Conservation (phyloP, 306 rosid species). For the Acacia acuminata region DNA sequence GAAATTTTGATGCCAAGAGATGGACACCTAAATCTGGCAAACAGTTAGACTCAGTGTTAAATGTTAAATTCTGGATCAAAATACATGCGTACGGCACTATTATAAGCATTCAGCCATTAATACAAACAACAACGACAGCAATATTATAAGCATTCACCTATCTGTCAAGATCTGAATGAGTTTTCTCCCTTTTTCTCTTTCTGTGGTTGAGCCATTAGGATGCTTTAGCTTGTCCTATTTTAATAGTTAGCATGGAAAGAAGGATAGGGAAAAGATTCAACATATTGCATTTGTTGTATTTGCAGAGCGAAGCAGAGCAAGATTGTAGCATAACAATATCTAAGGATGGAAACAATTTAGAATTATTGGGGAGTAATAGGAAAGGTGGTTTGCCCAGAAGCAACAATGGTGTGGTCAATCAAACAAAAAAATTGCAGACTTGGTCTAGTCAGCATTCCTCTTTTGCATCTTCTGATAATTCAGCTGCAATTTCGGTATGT, state of each 20-base stretch:
- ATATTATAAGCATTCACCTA: background rate
- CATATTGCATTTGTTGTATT: conserved; percentile 33
- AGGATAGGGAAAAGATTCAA: background rate
- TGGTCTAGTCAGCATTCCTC: conserved; percentile 64
- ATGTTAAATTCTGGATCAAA: background rate
- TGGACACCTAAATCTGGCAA: background rate
- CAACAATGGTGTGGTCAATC: conserved; percentile 38
- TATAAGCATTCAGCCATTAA: background rate
- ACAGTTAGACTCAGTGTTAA: background rate
- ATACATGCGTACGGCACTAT: background rate
- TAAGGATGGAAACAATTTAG: conserved; percentile 35
- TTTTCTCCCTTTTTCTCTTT: background rate
- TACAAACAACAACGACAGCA: background rate
- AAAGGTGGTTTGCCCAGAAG: conserved; percentile 46
- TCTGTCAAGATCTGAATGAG: background rate
- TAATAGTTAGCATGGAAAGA: background rate
- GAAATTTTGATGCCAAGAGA: background rate
- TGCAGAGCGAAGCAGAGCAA: conserved; percentile 78
- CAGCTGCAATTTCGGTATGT: conserved; percentile 49
- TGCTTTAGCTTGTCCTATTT: background rate
- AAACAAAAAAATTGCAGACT: conserved; percentile 39
- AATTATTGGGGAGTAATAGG: conserved; percentile 37
- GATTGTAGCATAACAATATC: background rate
- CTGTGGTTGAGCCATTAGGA: background rate
- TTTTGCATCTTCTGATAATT: conserved; percentile 39